These are phyloP conservation scores for Naganishia vishniacii DNA, from an alignment of 768 basidiomycete genomes.

Conservation along the genomic window DNA sequence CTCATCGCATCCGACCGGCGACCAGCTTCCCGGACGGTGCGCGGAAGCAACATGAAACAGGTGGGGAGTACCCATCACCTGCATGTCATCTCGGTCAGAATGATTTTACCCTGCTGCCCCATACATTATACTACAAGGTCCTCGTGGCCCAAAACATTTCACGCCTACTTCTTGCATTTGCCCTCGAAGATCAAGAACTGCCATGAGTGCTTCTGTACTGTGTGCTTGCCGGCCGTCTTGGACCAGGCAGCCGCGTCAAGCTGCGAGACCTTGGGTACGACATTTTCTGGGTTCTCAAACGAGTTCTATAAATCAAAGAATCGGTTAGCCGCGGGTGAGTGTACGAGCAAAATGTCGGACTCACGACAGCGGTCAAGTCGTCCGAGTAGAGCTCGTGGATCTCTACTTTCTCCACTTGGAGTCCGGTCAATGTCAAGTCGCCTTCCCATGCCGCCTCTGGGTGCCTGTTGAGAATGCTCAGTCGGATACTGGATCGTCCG, in stretches of 20 bases:
- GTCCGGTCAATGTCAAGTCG: conserved; percentile 30
- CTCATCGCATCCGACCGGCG: too few species aligned
- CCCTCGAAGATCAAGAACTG: conserved; percentile 42
- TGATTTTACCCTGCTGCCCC: too few species aligned
- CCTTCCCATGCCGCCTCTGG: conserved; percentile 49
- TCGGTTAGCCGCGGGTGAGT: background rate
- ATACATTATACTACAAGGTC: too few species aligned
- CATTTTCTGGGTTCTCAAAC: conserved; percentile 39
- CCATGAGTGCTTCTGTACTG: conserved; percentile 44
- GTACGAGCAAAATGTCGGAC: conserved; percentile 7
- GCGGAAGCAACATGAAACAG: too few species aligned
- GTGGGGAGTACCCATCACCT: too few species aligned
- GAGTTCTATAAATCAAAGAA: conserved; percentile 35
- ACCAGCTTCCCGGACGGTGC: too few species aligned
- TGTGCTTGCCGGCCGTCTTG: conserved; percentile 19
- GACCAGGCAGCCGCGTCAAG: conserved; percentile 29
- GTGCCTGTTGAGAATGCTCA: conserved; percentile 58
- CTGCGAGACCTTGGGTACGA: conserved; percentile 31
- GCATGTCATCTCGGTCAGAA: too few species aligned
- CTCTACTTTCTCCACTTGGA: conserved; percentile 49
- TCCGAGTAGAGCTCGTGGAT: conserved; percentile 58
- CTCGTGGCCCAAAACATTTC: too few species aligned
- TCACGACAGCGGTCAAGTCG: conserved; percentile 48
- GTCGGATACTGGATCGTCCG: conserved; percentile 50
- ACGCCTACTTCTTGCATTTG: background rate